Conservation (phyloP, 2,329 filamentous ascomycete genomes). For the Penicillium vulpinum region DNA sequence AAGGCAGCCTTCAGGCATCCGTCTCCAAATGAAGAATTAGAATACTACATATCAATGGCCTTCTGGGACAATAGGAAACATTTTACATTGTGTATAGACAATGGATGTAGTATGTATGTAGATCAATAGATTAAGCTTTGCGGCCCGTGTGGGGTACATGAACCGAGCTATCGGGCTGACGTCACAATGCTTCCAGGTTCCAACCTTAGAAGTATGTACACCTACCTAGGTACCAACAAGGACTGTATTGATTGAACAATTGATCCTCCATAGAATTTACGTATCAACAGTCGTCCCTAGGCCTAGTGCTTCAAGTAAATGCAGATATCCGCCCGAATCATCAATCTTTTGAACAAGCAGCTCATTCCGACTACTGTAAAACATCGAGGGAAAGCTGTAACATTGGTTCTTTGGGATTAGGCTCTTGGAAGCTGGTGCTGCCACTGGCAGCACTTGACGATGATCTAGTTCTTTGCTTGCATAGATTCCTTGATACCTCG, state of each 20-base stretch:
- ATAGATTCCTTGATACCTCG: neutral
- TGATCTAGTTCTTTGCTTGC: neutral
- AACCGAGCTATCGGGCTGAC: neutral
- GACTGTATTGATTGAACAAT: no score
- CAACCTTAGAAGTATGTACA: no score
- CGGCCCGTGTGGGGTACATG: slow-evolving; percentile 8
- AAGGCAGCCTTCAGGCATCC: neutral
- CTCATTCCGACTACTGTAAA: neutral
- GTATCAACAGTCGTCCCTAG: neutral
- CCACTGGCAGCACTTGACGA: neutral
- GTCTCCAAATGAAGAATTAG: neutral
- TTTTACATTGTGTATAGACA: neutral
- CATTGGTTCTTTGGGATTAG: neutral
- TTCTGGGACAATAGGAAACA: neutral
- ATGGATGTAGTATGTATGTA: neutral
- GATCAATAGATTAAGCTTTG: slow-evolving; percentile 6
- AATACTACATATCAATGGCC: neutral
- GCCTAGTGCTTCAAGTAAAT: neutral
- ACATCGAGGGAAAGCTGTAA: neutral
- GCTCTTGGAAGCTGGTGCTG: neutral
- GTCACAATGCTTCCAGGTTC: no score
- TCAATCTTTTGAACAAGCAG: neutral
- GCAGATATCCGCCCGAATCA: neutral
- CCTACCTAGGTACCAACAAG: no score
- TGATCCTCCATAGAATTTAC: no score